Conservation (phyloP, 345 rosid genomes). For the Nephelium lappaceum region DNA sequence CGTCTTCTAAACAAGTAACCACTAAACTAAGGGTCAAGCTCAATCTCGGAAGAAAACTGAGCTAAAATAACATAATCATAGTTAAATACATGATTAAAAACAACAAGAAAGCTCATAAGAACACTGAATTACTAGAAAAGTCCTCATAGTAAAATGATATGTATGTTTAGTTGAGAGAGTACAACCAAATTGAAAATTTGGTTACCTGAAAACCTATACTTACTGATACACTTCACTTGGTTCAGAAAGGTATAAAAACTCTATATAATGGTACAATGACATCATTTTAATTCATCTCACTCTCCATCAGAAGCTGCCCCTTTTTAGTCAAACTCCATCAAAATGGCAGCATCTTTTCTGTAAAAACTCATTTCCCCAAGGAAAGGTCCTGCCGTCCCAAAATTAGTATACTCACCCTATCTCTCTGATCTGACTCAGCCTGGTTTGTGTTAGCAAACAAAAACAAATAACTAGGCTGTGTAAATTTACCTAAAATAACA, state of each 20-base stretch:
- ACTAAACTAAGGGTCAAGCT: neutral
- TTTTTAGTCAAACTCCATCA: conserved; percentile 15
- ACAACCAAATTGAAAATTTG: neutral
- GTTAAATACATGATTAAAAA: neutral
- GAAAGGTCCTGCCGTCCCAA: neutral
- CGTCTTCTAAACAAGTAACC: neutral
- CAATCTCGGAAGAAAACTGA: neutral
- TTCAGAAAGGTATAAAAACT: neutral
- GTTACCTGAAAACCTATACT: neutral
- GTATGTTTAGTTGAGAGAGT: neutral
- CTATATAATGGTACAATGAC: conserved; percentile 14
- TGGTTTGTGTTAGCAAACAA: neutral
- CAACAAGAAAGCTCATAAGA: neutral
- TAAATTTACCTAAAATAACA: conserved; percentile 5
- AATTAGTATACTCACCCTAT: neutral
- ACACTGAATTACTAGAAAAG: neutral
- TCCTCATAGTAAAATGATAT: neutral
- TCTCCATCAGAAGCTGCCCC: conserved; percentile 17
- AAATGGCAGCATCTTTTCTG: conserved; percentile 21
- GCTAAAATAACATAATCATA: neutral
- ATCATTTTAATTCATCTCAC: neutral
- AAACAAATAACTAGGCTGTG: neutral
- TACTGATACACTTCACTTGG: neutral
- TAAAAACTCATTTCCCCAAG: neutral
- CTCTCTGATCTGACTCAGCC: neutral